Evolutionary conservation across 345 rosid species (phyloP).

Genomic region (Salix exigua): DNA sequence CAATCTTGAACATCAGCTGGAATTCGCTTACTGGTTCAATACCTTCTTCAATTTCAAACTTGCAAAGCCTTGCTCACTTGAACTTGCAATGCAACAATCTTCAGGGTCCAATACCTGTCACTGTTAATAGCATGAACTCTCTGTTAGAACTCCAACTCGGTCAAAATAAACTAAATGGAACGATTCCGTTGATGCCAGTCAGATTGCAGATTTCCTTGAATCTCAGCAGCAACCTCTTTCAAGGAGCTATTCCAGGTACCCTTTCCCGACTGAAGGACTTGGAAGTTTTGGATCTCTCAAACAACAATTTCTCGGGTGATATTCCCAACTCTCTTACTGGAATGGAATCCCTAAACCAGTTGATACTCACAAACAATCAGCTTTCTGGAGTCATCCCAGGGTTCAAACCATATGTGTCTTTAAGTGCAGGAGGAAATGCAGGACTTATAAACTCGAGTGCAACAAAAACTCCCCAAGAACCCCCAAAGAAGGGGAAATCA

Average conservation of each 20-base stretch:
- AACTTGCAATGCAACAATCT: constrained; percentile 56
- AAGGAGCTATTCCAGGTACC: constrained; percentile 44
- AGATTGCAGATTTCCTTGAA: constrained; percentile 65
- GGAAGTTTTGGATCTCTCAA: constrained; percentile 76
- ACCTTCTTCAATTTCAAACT: constrained; percentile 48
- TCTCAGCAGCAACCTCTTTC: constrained; percentile 61
- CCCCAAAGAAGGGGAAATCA: constrained; percentile 23
- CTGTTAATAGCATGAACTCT: constrained; percentile 21
- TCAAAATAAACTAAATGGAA: constrained; percentile 48
- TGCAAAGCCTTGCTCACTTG: constrained; percentile 34
- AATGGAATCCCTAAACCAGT: constrained; percentile 38
- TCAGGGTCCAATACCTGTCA: constrained; percentile 52
- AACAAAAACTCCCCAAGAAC: background rate
- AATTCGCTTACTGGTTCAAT: constrained; percentile 54
- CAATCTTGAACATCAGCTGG: constrained; percentile 47
- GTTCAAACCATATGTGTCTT: constrained; percentile 20
- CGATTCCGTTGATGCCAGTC: constrained; percentile 53
- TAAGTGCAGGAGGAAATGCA: constrained; percentile 41
- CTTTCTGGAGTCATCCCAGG: constrained; percentile 47
- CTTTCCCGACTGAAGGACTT: constrained; percentile 34
- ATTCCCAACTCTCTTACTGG: constrained; percentile 32
- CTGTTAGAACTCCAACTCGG: constrained; percentile 78
- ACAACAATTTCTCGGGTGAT: constrained; percentile 48
- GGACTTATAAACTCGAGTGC: constrained; percentile 8
- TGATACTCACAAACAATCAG: constrained; percentile 59